Evolutionary conservation across 495 filamentous ascomycete species (phyloP).

Genomic region (Podospora conica): DNA sequence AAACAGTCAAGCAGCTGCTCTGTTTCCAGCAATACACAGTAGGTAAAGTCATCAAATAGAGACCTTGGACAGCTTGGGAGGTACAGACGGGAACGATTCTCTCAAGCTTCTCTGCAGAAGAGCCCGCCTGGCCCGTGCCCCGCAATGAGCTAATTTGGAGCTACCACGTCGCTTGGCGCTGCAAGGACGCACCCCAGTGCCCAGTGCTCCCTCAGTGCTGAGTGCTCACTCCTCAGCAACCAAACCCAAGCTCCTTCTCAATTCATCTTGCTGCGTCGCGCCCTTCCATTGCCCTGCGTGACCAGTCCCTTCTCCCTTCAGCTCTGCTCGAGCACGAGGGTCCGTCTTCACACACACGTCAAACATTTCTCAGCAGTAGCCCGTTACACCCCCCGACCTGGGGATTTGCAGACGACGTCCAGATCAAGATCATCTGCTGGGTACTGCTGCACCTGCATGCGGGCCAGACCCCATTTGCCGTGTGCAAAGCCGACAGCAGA

Average conservation of each 20-base stretch:
- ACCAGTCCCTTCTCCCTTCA: not conserved
- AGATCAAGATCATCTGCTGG: too few species aligned
- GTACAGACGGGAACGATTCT: too few species aligned
- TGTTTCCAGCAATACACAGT: not conserved
- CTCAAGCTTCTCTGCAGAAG: not conserved
- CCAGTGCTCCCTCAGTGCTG: not conserved
- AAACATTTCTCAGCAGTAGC: constrained; percentile 10
- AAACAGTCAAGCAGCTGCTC: not conserved
- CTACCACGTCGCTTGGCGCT: not conserved
- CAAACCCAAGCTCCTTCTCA: constrained; percentile 6
- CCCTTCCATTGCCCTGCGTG: not conserved
- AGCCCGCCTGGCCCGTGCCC: constrained; percentile 14
- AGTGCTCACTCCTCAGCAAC: not conserved
- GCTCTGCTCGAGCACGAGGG: constrained; percentile 14
- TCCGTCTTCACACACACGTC: constrained; percentile 20
- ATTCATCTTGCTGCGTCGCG: constrained; percentile 2
- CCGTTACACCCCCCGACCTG: not conserved
- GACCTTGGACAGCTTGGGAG: too few species aligned
- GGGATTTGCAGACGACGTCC: not conserved
- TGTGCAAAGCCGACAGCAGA: constrained; percentile 2
- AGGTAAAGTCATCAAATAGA: too few species aligned
- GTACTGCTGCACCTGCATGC: not conserved
- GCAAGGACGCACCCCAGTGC: not conserved
- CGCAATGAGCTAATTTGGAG: constrained; percentile 12
- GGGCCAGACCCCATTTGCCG: constrained; percentile 1